Base-by-base conservation (phyloP, 2,329 filamentous ascomycete genomes). In the Colletotrichum euphorbiae region DNA sequence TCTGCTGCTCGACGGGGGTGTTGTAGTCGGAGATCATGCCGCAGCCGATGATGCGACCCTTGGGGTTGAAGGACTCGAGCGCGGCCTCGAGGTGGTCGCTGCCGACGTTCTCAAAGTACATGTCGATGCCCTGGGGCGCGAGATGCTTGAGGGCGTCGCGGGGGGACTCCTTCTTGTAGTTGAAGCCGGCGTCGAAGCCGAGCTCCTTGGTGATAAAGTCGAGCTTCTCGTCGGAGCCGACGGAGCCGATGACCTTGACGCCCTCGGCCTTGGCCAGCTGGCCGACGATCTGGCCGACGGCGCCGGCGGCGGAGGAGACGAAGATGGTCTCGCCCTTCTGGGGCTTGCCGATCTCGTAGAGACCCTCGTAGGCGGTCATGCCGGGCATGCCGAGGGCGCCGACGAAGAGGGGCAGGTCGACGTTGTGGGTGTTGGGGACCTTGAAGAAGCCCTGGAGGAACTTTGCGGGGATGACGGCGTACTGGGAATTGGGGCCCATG, bases 221-320 rank as follows among this genome's bases (percentile, higher is more conserved):
- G 24, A 94, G 83, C 83, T 97, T 97, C 75, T 91, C 90, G 74
- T 94, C 91, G 17, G 89, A 89, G 3, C 93, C 93, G 11, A 93
- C 93, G 58, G 89, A 93, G 17, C 93, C 93, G 70, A 97, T 90
- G 45, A 97, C 93, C 50, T 80, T 90, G 65, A 96, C 80, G 2
- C 93, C 93, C 78, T 94, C 90, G 69, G 90, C 88, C 85, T 95
- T 95, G 69, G 92, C 93, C 50, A 97, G 80, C 80, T 96, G 93
- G 6, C 93, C 93, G 19, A 96, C 93, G 7, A 96, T 77, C 78
- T 94, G 91, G 3, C 93, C 93, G 3, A 97, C 93, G 1, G 92
- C 93, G 33, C 93, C 93, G 3, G 90, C 91, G 0, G 93, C 93
- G 3, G 92, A 90, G 66, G 89, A 92, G 72, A 97, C 85, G 78